A percentile compares a stretch with the other conserved stretches of the same genome.
phyloP scores from a whole-genome alignment of 768 basidiomycete species.

The Peribolospora baueri region DNA sequence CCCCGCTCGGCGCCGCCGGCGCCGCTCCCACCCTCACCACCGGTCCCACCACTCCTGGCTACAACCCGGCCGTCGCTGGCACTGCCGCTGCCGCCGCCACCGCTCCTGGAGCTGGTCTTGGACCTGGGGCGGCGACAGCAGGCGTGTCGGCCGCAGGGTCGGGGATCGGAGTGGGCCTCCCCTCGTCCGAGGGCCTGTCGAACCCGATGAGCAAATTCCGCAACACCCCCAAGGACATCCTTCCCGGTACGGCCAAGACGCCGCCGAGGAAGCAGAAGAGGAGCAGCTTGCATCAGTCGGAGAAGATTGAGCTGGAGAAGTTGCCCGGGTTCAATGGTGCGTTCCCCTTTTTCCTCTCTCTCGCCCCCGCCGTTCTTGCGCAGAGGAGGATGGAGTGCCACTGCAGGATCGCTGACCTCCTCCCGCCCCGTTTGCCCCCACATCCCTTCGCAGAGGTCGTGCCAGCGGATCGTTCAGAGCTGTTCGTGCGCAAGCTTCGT shows the following conservation, averaged over 20 bases:
- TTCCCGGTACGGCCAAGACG: slow-evolving; percentile 84
- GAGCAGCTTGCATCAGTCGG: slow-evolving; percentile 83
- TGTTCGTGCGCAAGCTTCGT: slow-evolving; percentile 82
- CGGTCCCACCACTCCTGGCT: slow-evolving; percentile 3
- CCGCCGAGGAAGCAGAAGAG: slow-evolving; percentile 83
- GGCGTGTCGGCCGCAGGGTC: slow-evolving; percentile 15
- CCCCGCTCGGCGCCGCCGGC: neutral
- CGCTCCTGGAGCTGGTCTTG: slow-evolving; percentile 19
- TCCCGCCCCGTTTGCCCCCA: too few relatives aligned
- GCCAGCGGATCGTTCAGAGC: slow-evolving; percentile 56
- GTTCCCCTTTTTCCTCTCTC: slow-evolving; percentile 11
- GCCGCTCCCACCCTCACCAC: slow-evolving; percentile 2
- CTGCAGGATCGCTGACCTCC: too few relatives aligned
- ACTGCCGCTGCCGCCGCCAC: slow-evolving; percentile 12
- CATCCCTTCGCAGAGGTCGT: slow-evolving; percentile 42
- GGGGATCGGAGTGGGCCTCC: slow-evolving; percentile 12
- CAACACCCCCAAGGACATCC: slow-evolving; percentile 68
- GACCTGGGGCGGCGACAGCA: neutral
- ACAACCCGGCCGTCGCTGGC: slow-evolving; percentile 1
- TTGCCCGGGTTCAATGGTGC: slow-evolving; percentile 69
- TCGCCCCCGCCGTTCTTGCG: neutral
- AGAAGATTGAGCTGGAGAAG: slow-evolving; percentile 86
- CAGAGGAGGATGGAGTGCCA: neutral
- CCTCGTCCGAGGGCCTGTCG: neutral
- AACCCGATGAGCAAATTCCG: slow-evolving; percentile 16